phyloP scores from a whole-genome alignment of 2,329 filamentous ascomycete genomes.

The Neodidymelliopsis sp. region DNA sequence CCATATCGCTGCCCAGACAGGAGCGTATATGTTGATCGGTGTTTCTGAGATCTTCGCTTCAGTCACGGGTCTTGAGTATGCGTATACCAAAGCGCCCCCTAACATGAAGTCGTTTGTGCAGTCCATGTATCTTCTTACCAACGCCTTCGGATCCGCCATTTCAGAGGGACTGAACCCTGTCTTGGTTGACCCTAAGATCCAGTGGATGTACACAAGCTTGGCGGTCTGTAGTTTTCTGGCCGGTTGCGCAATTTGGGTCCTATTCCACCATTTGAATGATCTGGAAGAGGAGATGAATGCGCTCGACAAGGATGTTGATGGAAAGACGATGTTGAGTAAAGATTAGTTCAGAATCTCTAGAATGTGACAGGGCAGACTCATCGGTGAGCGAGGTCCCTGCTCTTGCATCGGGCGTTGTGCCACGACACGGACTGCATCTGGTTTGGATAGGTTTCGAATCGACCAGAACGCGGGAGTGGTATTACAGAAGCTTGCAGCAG shows the following conservation, averaged over 20 bases:
- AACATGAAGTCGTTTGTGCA: slow-evolving; percentile 54
- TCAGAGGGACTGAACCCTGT: slow-evolving; percentile 67
- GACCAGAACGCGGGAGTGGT: too few relatives aligned
- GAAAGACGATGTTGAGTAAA: slow-evolving; percentile 8
- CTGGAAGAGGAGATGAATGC: slow-evolving; percentile 39
- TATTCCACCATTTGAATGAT: slow-evolving; percentile 38
- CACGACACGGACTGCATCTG: too few relatives aligned
- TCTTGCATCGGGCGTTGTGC: too few relatives aligned
- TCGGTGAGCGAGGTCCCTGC: too few relatives aligned
- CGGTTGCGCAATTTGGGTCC: slow-evolving; percentile 33
- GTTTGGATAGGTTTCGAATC: too few relatives aligned
- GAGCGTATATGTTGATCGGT: slow-evolving; percentile 53
- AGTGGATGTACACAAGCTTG: slow-evolving; percentile 63
- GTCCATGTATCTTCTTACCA: slow-evolving; percentile 65
- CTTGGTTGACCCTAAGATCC: slow-evolving; percentile 67
- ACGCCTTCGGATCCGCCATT: slow-evolving; percentile 65
- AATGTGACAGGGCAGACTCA: too few relatives aligned
- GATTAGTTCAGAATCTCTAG: too few relatives aligned
- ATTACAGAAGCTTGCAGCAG: too few relatives aligned
- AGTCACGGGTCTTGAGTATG: slow-evolving; percentile 55
- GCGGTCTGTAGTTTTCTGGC: slow-evolving; percentile 25
- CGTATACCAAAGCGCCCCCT: slow-evolving; percentile 53
- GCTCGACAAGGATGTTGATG: slow-evolving; percentile 31
- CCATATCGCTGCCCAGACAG: slow-evolving; percentile 52
- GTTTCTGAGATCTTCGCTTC: too few relatives aligned